A percentile compares a stretch with the other conserved stretches of the same genome.
These are phyloP conservation scores for Xylaria intraflava DNA, from an alignment of 495 filamentous ascomycete genomes.

Conservation along the genomic window DNA sequence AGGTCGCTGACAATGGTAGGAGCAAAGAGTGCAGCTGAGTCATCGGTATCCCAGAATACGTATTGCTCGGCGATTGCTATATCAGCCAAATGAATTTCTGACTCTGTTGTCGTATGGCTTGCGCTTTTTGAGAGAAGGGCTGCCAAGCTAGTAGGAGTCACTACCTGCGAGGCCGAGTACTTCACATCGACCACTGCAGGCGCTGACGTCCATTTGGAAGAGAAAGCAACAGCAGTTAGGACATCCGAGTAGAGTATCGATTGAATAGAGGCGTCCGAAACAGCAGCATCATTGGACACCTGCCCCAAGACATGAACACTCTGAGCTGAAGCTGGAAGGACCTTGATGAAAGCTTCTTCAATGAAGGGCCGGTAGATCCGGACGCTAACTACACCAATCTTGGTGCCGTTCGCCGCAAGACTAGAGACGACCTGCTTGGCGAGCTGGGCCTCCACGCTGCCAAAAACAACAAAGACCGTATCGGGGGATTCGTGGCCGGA, in stretches of 20 bases:
- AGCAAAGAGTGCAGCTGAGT: constrained; percentile 57
- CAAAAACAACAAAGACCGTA: constrained; percentile 82
- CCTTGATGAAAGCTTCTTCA: constrained; percentile 83
- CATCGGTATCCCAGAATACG: constrained; percentile 88
- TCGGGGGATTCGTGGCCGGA: constrained; percentile 72
- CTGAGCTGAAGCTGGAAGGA: constrained; percentile 66
- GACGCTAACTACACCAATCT: constrained; percentile 82
- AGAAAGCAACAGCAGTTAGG: constrained; percentile 74
- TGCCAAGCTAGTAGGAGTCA: constrained; percentile 66
- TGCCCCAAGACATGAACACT: constrained; percentile 65
- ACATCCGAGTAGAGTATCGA: constrained; percentile 88
- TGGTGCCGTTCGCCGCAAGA: constrained; percentile 61
- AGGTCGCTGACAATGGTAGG: constrained; percentile 62
- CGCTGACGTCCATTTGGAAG: constrained; percentile 51
- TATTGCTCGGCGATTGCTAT: constrained; percentile 63
- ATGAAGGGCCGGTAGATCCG: constrained; percentile 91
- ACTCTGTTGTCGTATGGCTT: constrained; percentile 50
- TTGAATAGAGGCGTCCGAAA: constrained; percentile 62
- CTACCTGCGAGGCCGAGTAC: constrained; percentile 72
- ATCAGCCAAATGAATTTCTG: constrained; percentile 43
- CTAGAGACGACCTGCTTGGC: constrained; percentile 72
- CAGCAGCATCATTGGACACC: constrained; percentile 44
- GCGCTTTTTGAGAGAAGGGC: constrained; percentile 56
- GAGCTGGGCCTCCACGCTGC: constrained; percentile 80
- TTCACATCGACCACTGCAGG: constrained; percentile 74